Conservation (phyloP, 73 alveolate species). For the Uronychia setigera region DNA sequence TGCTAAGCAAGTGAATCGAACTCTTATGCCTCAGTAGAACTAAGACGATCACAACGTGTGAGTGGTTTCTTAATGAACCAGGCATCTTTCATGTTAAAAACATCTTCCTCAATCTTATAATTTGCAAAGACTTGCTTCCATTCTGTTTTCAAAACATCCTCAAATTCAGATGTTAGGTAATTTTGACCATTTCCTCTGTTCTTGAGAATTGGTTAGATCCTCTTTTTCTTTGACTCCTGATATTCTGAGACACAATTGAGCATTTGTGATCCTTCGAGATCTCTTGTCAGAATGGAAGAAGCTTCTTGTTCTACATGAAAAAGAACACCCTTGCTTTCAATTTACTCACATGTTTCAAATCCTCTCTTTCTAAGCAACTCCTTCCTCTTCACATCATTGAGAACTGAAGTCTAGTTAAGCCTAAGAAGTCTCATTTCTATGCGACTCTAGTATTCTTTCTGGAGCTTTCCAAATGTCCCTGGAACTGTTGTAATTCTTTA, state of each 20-base stretch:
- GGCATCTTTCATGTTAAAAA: not conserved
- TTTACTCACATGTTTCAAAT: not conserved
- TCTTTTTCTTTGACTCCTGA: not conserved
- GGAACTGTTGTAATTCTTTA: not conserved
- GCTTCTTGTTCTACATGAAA: not conserved
- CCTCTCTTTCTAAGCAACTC: not conserved
- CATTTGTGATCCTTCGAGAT: not conserved
- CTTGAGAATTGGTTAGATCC: not conserved
- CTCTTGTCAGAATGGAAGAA: not conserved
- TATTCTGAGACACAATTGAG: not conserved
- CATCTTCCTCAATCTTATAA: not conserved
- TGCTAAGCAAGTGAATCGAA: not conserved
- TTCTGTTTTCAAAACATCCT: not conserved
- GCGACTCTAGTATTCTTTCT: not conserved
- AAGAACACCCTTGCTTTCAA: not conserved
- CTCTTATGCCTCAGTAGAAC: not conserved
- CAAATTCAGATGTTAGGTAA: not conserved
- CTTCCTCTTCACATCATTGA: not conserved
- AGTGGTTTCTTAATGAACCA: not conserved
- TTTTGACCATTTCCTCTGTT: not conserved
- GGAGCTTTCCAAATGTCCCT: not conserved
- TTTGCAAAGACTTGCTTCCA: not conserved
- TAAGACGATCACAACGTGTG: not conserved
- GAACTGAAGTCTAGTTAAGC: not conserved
- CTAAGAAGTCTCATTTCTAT: not conserved